Evolutionary conservation across 768 basidiomycete genomes (phyloP), one percentile per base, ranked within the genome.

Genomic region (Lactarius sp.): DNA sequence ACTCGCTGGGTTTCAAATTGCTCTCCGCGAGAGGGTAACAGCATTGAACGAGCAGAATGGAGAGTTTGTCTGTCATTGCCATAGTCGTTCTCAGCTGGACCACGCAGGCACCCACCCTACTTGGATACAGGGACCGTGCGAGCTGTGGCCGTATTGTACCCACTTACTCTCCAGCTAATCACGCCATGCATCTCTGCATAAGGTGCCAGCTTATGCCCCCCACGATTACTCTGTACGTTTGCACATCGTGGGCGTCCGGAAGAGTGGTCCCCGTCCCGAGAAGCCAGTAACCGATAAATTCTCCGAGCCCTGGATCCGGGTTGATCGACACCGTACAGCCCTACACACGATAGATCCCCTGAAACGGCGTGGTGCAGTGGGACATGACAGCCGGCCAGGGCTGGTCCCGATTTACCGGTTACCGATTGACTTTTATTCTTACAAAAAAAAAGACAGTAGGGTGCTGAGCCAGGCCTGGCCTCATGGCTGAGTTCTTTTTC

Each of bases 1-100:
- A 61, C 47, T 66, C 66, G 66, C 66, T 67, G 66, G 64, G 66
- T 67, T 67, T 58, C 13, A 66, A 66, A 66, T 66, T 66, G 51
- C 44, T 49, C 66, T 65, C 63, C 63, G 66, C 66, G 66, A 65
- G 49, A 63, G 54, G 62, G 52, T 41, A 58, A 58, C 51, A 44
- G 55, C 47, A 34, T 57, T 63, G 46, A 55, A 58, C 53, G 56
- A 56, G 62, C 57, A 50, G 46, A 55, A 51, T 65, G 53, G 39
- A 60, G 63, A 65, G 53, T 56, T 62, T 55, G 52, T 66, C 58
- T 59, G 62, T 66, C 66, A 66, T 55, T 37, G 41, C 22, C 62
- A 27, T 56, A 36, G 55, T 14, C 55, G 47, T 55, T 54, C 49
- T 13, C 18, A 16, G 18, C 42, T 56, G 52, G 36, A 52, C 49